These are phyloP conservation scores for Penicillium tannophilum DNA, from an alignment of 495 filamentous ascomycete species.

Conservation along the genomic window DNA sequence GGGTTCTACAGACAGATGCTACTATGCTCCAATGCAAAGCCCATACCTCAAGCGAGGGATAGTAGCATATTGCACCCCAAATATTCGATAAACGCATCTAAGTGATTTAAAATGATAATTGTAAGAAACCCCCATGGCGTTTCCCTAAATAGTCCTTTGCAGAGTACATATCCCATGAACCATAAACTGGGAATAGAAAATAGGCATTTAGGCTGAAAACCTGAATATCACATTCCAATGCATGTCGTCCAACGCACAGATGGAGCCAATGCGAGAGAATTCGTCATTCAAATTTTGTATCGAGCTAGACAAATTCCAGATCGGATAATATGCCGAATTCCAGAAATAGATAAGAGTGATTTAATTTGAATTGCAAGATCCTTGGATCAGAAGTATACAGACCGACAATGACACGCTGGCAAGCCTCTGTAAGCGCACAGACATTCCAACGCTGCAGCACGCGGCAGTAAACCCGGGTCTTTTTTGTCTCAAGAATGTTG, in stretches of 20 bases:
- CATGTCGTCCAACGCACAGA: constrained; percentile 22
- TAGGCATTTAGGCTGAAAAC: not conserved
- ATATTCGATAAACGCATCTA: not conserved
- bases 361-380: not conserved
- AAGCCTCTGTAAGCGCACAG: constrained; percentile 14
- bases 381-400: not conserved
- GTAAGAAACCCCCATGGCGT: not conserved
- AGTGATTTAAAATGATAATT: not conserved
- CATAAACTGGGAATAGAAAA: not conserved
- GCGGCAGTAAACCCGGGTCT: constrained; percentile 13
- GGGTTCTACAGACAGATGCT: not conserved
- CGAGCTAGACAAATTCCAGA: not conserved
- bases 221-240: constrained; percentile 34
- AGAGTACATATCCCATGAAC: not conserved
- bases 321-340: not conserved
- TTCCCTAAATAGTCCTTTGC: not conserved
- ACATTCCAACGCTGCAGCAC: constrained; percentile 21
- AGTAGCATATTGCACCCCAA: not conserved
- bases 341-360: not conserved
- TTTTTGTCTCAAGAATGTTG: constrained; percentile 22
- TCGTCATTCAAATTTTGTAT: not conserved
- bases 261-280: constrained; percentile 15
- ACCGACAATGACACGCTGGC: constrained; percentile 1
- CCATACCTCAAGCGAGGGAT: constrained; percentile 1
- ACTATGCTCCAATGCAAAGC: not conserved